phyloP scores from a whole-genome alignment of 768 basidiomycete species.

The Russula sp. region DNA sequence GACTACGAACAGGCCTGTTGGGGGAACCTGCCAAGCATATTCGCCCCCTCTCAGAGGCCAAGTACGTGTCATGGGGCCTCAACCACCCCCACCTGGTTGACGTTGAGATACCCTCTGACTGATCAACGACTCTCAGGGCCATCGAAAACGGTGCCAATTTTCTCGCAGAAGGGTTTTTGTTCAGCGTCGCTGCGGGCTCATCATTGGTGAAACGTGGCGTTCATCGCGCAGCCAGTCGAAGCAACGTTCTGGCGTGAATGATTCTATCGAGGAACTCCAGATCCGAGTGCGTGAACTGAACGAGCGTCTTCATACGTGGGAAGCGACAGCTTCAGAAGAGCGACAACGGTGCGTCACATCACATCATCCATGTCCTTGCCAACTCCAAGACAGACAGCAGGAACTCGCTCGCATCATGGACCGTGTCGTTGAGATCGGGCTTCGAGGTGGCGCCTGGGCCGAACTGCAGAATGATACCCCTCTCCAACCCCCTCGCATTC shows the following conservation, averaged over 20 bases:
- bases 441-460: slow-evolving; percentile 59
- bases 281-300: slow-evolving; percentile 48
- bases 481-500: slow-evolving; percentile 46
- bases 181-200: slow-evolving; percentile 70
- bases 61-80: slow-evolving; percentile 43
- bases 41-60: slow-evolving; percentile 72
- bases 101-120: not conserved
- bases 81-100: not conserved
- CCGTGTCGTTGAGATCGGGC: slow-evolving; percentile 64
- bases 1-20: slow-evolving; percentile 69
- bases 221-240: slow-evolving; percentile 64
- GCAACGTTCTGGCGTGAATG: slow-evolving; percentile 70
- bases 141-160: slow-evolving; percentile 85
- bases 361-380: not conserved
- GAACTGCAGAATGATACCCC: slow-evolving; percentile 62
- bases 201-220: slow-evolving; percentile 76
- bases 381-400: slow-evolving; percentile 47
- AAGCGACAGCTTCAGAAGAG: slow-evolving; percentile 47
- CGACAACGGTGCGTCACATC: slow-evolving; percentile 41
- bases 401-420: slow-evolving; percentile 65
- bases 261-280: slow-evolving; percentile 60
- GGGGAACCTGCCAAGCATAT: slow-evolving; percentile 72
- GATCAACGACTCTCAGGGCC: slow-evolving; percentile 47
- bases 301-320: slow-evolving; percentile 41
- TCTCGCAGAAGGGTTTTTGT: slow-evolving; percentile 82